Evolutionary conservation across 306 rosid species (phyloP).

Genomic region (Abrus precatorius): DNA sequence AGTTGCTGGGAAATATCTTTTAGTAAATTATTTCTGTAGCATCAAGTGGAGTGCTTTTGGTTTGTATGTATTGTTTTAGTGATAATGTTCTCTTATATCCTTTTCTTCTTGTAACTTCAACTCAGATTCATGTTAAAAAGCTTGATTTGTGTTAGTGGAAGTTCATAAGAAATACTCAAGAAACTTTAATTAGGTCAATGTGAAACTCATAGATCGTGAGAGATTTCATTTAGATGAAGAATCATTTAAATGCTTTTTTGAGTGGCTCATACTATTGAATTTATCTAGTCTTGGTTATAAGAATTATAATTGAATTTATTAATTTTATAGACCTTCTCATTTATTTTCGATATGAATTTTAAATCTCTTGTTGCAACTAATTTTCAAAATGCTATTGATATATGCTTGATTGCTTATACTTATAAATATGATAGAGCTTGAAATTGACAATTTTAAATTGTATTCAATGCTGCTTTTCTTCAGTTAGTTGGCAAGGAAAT

Average conservation of each 20-base stretch:
- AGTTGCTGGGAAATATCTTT: constrained; percentile 25
- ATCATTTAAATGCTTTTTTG: constrained; percentile 2
- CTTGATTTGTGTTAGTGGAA: constrained; percentile 10
- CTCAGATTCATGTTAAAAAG: neutral
- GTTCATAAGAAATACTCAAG: constrained; percentile 29
- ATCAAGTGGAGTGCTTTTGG: neutral
- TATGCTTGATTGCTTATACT: constrained; percentile 26
- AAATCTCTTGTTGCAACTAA: constrained; percentile 1
- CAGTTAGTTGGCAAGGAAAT: constrained; percentile 41
- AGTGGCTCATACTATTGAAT: constrained; percentile 29
- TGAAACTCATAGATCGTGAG: neutral
- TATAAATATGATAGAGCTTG: constrained; percentile 5
- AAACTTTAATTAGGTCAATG: constrained; percentile 23
- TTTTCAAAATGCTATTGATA: constrained; percentile 35
- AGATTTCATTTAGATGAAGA: constrained; percentile 35
- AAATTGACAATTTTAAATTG: constrained; percentile 14
- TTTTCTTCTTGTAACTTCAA: constrained; percentile 2
- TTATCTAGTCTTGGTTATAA: constrained; percentile 39
- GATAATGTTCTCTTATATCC: constrained; percentile 29
- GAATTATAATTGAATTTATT: constrained; percentile 6
- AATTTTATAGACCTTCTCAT: neutral
- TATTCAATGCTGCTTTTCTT: constrained; percentile 30
- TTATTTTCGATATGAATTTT: constrained; percentile 26
- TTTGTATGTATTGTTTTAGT: constrained; percentile 36
- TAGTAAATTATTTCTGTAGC: constrained; percentile 19